These are phyloP conservation scores for Logfia minima DNA, from an alignment of 129 eudicot species.

Conservation along the genomic window DNA sequence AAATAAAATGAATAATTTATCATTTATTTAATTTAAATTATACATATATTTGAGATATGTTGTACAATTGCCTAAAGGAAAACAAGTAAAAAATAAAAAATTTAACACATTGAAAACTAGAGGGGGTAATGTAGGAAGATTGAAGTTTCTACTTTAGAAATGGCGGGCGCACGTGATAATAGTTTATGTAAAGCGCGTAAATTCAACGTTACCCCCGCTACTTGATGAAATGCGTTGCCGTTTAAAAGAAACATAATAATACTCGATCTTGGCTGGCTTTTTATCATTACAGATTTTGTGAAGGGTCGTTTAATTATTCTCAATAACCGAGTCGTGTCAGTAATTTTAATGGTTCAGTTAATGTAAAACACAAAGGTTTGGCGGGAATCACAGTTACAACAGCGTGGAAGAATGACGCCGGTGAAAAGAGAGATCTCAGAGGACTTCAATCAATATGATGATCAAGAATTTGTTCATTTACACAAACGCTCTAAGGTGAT, in stretches of 20 bases:
- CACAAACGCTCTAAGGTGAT: constrained; percentile 60
- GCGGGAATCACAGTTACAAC: constrained; percentile 39
- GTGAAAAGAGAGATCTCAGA: constrained; percentile 57
- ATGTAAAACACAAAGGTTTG: constrained; percentile 47
- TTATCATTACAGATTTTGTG: constrained; percentile 30
- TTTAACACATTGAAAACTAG: background rate
- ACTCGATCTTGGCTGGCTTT: constrained; percentile 18
- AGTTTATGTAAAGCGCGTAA: constrained; percentile 26
- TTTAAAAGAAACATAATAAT: constrained; percentile 22
- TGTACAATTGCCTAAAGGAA: too few relatives aligned
- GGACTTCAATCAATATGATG: constrained; percentile 31
- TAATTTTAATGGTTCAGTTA: constrained; percentile 52
- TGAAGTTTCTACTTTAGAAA: background rate
- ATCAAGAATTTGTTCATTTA: constrained; percentile 33
- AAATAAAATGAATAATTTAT: too few relatives aligned
- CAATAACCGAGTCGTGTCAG: constrained; percentile 31
- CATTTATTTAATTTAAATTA: too few relatives aligned
- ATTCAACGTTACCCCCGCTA: background rate
- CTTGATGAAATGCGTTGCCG: constrained; percentile 27
- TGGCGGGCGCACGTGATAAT: constrained; percentile 42
- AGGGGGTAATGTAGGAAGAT: constrained; percentile 7
- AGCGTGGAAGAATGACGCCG: constrained; percentile 39
- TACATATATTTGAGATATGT: too few relatives aligned
- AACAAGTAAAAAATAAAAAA: too few relatives aligned
- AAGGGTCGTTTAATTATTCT: constrained; percentile 9